A percentile compares a stretch with the other conserved stretches of the same genome.
phyloP scores from a whole-genome alignment of 805 yeast genomes.

The Maudiozyma barnettii region DNA sequence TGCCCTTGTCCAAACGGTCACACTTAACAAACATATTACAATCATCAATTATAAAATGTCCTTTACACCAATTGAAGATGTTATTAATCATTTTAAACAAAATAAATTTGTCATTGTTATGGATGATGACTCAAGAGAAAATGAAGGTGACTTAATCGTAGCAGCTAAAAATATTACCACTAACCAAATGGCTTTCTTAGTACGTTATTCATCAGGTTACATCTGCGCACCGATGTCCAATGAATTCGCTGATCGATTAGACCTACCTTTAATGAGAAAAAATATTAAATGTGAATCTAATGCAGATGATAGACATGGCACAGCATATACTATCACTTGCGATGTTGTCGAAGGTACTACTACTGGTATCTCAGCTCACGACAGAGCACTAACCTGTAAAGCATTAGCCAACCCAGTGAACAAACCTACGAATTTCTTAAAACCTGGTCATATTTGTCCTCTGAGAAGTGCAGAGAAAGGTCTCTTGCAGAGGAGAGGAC shows the following conservation, averaged over 20 bases:
- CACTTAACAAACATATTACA: neutral
- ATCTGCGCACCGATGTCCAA: constrained; percentile 84
- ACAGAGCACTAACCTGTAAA: constrained; percentile 75
- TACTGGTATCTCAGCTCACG: constrained; percentile 93
- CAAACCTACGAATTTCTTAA: constrained; percentile 57
- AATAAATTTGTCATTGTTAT: constrained; percentile 76
- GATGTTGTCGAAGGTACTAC: constrained; percentile 85
- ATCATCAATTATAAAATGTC: neutral
- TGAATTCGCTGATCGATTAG: constrained; percentile 68
- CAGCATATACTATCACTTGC: constrained; percentile 91
- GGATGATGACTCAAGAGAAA: constrained; percentile 94
- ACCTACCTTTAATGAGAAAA: constrained; percentile 62
- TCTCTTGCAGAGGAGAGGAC: constrained; percentile 76
- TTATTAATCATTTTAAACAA: constrained; percentile 23
- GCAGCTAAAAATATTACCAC: constrained; percentile 80
- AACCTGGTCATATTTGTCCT: constrained; percentile 94
- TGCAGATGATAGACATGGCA: constrained; percentile 78
- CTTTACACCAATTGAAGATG: constrained; percentile 24
- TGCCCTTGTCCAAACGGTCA: no score
- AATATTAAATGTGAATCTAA: constrained; percentile 22
- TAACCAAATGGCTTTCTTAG: constrained; percentile 88
- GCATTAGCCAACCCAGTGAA: constrained; percentile 49
- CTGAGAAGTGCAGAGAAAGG: constrained; percentile 85
- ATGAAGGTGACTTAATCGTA: constrained; percentile 92
- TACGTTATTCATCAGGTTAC: constrained; percentile 80